These are phyloP conservation scores for Heliamphora exappendiculata DNA, from an alignment of 148 eudicot genomes.

Conservation along the genomic window DNA sequence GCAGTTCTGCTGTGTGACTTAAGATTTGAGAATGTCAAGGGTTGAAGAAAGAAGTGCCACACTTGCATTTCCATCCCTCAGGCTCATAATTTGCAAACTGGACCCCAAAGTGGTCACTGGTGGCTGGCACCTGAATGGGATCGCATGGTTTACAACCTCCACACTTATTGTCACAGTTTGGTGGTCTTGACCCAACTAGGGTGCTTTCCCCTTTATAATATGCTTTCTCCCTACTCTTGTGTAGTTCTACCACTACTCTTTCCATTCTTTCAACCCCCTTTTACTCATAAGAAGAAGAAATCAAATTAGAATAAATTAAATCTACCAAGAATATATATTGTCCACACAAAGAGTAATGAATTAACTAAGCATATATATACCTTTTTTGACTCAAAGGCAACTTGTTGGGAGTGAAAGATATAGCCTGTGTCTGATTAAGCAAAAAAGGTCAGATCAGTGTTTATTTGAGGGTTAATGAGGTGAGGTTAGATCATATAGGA, in stretches of 20 bases:
- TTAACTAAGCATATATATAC: background rate
- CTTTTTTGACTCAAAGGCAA: conserved; percentile 6
- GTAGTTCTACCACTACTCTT: background rate
- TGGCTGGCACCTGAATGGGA: conserved; percentile 14
- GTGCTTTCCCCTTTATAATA: conserved; percentile 7
- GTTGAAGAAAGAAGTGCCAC: conserved; percentile 14
- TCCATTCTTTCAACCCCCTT: conserved; percentile 3
- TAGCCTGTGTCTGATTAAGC: background rate
- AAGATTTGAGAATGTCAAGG: no score
- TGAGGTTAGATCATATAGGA: no score
- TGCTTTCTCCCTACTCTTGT: background rate
- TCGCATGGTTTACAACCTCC: conserved; percentile 25
- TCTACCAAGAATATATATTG: no score
- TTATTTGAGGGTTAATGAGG: background rate
- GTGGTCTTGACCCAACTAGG: conserved; percentile 38
- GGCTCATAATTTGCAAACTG: conserved; percentile 18
- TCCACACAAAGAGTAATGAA: background rate
- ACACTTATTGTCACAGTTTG: conserved; percentile 32
- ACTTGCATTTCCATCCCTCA: conserved; percentile 22
- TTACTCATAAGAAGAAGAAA: background rate
- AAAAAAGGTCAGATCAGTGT: background rate
- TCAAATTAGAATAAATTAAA: background rate
- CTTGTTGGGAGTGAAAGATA: background rate
- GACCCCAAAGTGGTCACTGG: conserved; percentile 7
- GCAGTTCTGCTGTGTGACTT: no score